Percentiles rank a stretch among this genome's conserved stretches.
Evolutionary conservation across 768 basidiomycete genomes (phyloP).

Genomic region (Podaxis mareebaensis): DNA sequence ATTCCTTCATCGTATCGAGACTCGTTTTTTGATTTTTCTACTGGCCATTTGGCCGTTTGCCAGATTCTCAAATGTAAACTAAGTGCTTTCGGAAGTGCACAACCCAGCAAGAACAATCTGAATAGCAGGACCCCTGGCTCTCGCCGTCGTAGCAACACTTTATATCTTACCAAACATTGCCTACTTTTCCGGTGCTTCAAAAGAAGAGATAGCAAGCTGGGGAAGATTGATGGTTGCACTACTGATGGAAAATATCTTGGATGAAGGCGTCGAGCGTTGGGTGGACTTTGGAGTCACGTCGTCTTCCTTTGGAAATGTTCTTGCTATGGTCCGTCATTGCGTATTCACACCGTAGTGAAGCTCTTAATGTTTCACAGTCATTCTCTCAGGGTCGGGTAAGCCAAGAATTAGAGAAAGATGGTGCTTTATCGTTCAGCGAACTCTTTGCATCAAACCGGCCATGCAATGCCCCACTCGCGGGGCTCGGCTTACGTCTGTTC

Average conservation of each 20-base stretch:
- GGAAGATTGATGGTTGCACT: slow-evolving; percentile 55
- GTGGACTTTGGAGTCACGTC: slow-evolving; percentile 38
- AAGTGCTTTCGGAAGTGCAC: slow-evolving; percentile 53
- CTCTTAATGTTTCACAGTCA: slow-evolving; percentile 12
- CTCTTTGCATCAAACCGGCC: slow-evolving; percentile 60
- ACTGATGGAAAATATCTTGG: slow-evolving; percentile 57
- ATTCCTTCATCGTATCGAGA: neutral
- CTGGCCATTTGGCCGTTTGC: slow-evolving; percentile 45
- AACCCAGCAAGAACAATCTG: slow-evolving; percentile 57
- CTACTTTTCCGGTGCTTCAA: slow-evolving; percentile 59
- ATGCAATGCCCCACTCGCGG: slow-evolving; percentile 54
- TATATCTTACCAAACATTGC: slow-evolving; percentile 59
- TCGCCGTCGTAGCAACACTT: slow-evolving; percentile 43
- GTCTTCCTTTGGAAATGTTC: slow-evolving; percentile 53
- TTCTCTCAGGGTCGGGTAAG: slow-evolving; percentile 39
- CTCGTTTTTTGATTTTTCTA: neutral
- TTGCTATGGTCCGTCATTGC: slow-evolving; percentile 35
- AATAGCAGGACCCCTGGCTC: slow-evolving; percentile 53
- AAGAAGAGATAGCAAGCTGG: slow-evolving; percentile 49
- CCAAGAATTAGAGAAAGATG: slow-evolving; percentile 59
- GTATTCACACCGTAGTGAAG: slow-evolving; percentile 19
- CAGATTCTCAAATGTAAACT: slow-evolving; percentile 63
- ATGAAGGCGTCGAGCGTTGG: slow-evolving; percentile 41
- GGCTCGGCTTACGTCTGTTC: slow-evolving; percentile 48
- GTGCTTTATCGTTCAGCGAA: slow-evolving; percentile 52